Conservation (phyloP, 257 asterid genomes). For the Craterostigma plantagineum region DNA sequence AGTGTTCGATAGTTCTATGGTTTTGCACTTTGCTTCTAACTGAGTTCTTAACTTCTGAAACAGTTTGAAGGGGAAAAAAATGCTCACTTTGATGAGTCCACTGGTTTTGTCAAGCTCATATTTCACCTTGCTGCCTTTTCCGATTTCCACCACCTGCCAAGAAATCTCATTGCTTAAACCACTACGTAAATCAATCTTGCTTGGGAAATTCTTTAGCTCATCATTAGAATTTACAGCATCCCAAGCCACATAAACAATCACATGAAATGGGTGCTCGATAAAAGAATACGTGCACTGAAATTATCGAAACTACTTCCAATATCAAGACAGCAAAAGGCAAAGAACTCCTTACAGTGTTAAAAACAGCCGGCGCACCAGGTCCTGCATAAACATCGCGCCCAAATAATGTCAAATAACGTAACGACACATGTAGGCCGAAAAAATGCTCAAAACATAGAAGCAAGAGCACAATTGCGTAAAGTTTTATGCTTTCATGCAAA, state of each 20-base stretch:
- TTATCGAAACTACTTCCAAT: no score
- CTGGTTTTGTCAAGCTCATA: slow-evolving; percentile 88
- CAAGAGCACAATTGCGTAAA: no score
- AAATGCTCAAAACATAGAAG: no score
- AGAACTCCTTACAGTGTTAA: slow-evolving; percentile 65
- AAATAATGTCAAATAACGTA: not conserved
- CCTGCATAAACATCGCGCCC: slow-evolving; percentile 31
- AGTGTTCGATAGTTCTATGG: no score
- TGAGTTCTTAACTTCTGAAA: slow-evolving; percentile 1
- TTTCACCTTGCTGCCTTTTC: slow-evolving; percentile 85
- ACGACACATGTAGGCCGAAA: not conserved
- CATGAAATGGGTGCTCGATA: not conserved
- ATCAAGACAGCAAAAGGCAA: not conserved
- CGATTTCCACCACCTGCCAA: slow-evolving; percentile 77
- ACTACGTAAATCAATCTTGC: not conserved
- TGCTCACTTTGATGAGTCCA: slow-evolving; percentile 70
- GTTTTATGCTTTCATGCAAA: no score
- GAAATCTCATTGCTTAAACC: slow-evolving; percentile 2
- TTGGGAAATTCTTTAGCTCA: not conserved
- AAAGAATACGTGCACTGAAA: not conserved
- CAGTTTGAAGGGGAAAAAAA: slow-evolving; percentile 1
- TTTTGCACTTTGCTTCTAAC: not conserved
- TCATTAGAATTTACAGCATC: not conserved
- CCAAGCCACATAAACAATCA: not conserved
- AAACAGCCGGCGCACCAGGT: slow-evolving; percentile 78